A percentile compares a stretch with the other conserved stretches of the same genome.
These are phyloP conservation scores for Diaporthe longicolla DNA, from an alignment of 2,329 filamentous ascomycete species.

Conservation along the genomic window DNA sequence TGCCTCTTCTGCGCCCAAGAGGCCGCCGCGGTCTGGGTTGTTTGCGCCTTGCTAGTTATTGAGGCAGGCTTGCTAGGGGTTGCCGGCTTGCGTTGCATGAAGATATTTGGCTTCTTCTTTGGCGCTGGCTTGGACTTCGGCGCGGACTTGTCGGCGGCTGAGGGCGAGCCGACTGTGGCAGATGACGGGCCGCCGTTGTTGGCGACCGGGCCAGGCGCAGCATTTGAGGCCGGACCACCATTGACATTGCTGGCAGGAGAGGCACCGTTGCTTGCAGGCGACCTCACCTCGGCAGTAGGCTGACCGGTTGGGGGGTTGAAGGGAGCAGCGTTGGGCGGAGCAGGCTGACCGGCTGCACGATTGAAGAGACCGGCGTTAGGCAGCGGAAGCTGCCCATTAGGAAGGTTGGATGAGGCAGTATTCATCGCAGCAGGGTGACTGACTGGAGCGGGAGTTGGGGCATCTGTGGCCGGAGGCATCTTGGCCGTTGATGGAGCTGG, in stretches of 20 bases:
- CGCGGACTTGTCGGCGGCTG: background rate
- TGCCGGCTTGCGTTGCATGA: background rate
- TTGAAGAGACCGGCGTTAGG: too few relatives aligned
- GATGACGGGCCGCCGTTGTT: background rate
- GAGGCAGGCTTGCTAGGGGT: background rate
- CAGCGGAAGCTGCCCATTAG: too few relatives aligned
- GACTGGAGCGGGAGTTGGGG: background rate
- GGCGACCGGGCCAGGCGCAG: background rate
- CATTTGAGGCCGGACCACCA: background rate
- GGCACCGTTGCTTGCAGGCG: background rate
- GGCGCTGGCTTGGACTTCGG: background rate
- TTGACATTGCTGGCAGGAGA: background rate
- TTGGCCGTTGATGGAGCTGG: background rate
- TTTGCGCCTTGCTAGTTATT: background rate
- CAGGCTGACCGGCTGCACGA: background rate
- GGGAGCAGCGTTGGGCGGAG: background rate
- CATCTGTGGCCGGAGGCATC: background rate
- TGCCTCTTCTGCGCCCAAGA: background rate
- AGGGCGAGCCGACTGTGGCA: background rate
- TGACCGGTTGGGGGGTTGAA: background rate
- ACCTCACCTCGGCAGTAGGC: background rate
- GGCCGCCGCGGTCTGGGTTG: too few relatives aligned
- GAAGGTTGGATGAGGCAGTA: background rate
- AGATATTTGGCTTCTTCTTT: constrained; percentile 3
- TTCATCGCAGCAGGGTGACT: background rate